These are phyloP conservation scores for Jatropha curcas DNA, from an alignment of 345 rosid genomes.

Conservation along the genomic window DNA sequence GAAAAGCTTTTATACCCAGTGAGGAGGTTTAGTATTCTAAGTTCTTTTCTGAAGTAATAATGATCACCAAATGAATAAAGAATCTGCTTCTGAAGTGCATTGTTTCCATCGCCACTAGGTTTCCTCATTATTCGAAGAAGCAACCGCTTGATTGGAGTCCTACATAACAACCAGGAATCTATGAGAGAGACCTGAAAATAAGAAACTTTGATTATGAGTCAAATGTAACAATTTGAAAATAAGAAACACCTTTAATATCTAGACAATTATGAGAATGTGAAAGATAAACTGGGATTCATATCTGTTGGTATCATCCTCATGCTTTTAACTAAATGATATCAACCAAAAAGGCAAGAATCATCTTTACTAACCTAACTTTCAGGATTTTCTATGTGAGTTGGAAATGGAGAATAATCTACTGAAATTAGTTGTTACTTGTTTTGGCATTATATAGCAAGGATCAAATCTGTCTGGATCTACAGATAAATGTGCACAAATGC, in stretches of 20 bases:
- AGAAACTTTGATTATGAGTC: slow-evolving; percentile 6
- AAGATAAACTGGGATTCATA: background rate
- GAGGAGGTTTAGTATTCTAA: slow-evolving; percentile 83
- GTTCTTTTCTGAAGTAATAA: slow-evolving; percentile 78
- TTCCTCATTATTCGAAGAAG: slow-evolving; percentile 72
- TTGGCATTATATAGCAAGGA: background rate
- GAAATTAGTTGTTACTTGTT: too few relatives aligned
- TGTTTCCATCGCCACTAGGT: slow-evolving; percentile 39
- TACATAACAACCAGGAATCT: slow-evolving; percentile 76
- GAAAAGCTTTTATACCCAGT: slow-evolving; percentile 61
- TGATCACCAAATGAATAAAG: slow-evolving; percentile 90
- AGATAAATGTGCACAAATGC: background rate
- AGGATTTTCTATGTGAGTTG: background rate
- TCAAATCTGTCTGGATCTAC: background rate
- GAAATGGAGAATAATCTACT: background rate
- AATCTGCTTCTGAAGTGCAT: slow-evolving; percentile 54
- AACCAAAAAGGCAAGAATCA: background rate
- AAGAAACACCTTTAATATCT: background rate
- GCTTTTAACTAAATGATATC: background rate
- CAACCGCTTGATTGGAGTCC: slow-evolving; percentile 55
- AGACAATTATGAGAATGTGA: background rate
- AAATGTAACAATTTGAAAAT: background rate
- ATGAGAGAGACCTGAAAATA: slow-evolving; percentile 69
- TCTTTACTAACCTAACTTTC: background rate
- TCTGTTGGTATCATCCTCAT: background rate